phyloP scores from a whole-genome alignment of 2,329 filamentous ascomycete species.

The Hypoxylon sp. region DNA sequence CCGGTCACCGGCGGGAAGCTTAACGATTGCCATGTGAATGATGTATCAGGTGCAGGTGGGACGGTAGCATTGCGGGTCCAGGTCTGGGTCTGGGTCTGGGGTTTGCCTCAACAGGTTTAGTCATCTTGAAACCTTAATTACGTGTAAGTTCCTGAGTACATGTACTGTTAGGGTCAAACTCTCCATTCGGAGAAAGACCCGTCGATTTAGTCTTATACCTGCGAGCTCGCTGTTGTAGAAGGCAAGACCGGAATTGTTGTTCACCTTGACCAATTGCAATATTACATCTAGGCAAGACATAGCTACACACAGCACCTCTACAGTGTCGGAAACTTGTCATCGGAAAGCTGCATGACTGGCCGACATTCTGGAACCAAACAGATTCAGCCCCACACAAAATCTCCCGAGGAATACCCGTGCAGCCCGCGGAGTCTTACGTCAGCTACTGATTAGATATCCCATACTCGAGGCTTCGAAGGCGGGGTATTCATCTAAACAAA shows the following conservation, averaged over 20 bases:
- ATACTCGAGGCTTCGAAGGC: neutral
- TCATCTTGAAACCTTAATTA: conserved; percentile 19
- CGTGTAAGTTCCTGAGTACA: conserved; percentile 6
- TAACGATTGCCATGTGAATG: conserved; percentile 36
- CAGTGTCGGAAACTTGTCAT: neutral
- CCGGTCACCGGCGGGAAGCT: conserved; percentile 30
- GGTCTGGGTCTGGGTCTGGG: conserved; percentile 31
- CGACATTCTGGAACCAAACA: neutral
- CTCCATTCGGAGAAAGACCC: neutral
- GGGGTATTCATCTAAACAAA: conserved; percentile 3
- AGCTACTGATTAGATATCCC: neutral
- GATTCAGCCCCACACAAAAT: neutral
- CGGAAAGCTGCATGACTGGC: conserved; percentile 4
- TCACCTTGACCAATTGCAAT: neutral
- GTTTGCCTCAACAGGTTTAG: conserved; percentile 31
- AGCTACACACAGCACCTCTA: neutral
- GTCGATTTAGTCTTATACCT: neutral
- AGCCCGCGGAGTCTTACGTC: neutral
- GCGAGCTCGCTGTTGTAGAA: neutral
- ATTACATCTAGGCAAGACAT: neutral
- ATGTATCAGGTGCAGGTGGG: conserved; percentile 39
- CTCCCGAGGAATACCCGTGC: conserved; percentile 18
- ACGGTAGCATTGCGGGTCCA: conserved; percentile 6
- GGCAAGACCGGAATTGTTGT: neutral
- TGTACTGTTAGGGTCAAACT: neutral